Evolutionary conservation across 768 basidiomycete genomes (phyloP).

Genomic region (Rhodosporidiobolus sp.): DNA sequence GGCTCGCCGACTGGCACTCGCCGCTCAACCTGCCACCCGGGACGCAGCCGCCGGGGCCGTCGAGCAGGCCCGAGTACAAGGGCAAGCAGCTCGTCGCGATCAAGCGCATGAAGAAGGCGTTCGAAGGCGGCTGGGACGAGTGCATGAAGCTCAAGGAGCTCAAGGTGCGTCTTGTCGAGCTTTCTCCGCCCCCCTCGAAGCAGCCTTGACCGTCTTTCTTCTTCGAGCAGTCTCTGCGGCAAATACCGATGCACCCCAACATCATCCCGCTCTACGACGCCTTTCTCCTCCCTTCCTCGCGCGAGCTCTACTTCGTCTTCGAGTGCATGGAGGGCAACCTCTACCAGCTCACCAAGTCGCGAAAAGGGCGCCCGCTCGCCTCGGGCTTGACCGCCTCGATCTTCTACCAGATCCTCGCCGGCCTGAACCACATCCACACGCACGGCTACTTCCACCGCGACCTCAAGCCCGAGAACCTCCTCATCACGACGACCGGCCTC

Average conservation of each 20-base stretch:
- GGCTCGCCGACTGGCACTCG: conserved; percentile 99
- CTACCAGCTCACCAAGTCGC: conserved; percentile 96
- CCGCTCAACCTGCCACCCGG: conserved; percentile 55
- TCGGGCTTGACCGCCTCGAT: conserved; percentile 93
- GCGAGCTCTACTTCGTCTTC: conserved; percentile 98
- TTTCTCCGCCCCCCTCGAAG: no score
- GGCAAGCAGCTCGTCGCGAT: conserved; percentile 93
- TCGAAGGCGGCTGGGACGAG: conserved; percentile 98
- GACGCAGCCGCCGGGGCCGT: conserved; percentile 43
- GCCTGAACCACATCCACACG: conserved; percentile 86
- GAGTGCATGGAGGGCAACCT: conserved; percentile 99
- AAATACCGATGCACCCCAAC: conserved; percentile 90
- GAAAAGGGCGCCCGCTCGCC: conserved; percentile 91
- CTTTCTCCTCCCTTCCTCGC: conserved; percentile 90
- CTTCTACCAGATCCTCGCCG: conserved; percentile 84
- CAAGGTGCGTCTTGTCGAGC: conserved; percentile 60
- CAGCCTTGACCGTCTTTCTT: background rate
- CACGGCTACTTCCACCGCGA: conserved; percentile 97
- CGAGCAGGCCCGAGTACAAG: conserved; percentile 74
- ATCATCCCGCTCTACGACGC: conserved; percentile 99
- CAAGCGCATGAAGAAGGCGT: conserved; percentile 96
- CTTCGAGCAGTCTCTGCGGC: conserved; percentile 72
- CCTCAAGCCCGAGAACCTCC: conserved; percentile 99
- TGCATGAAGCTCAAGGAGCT: conserved; percentile 93
- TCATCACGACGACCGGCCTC: conserved; percentile 94